Evolutionary conservation across 495 filamentous ascomycete species (phyloP), one percentile per base, ranked within the genome.

Genomic region (Haplographium delicatum): DNA sequence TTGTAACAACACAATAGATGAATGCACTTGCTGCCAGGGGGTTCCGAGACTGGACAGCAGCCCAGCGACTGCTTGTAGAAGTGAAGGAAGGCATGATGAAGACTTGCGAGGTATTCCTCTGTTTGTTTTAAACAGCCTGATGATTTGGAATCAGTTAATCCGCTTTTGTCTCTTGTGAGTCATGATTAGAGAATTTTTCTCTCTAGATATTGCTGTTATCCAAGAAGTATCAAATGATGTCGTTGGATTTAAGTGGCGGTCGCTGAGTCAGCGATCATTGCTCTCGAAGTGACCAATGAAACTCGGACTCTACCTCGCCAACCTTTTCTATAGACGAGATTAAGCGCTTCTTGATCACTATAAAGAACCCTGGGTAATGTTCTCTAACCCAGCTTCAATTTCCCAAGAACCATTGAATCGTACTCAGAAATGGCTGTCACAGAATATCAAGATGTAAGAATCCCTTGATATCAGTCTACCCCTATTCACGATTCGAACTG

Each of bases 1-100:
- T 85, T 0, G 79, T 80, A 22, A 72, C 64, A 19, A 86, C 83
- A 18, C 61, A 70, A 68, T 85, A 85, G 58, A 85, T 71, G 58
- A 85, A 86, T 25, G 58, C 53, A 44, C 65, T 68, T 52, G 74
- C 58, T 37, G 73, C 70, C 16, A 65, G 56, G 19, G 73, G 51
- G 58, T 81, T 73, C 34, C 81, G 79, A 33, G 62, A 64, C 19
- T 68, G 63, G 11, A 83, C 67, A 38, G 80, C 79, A 52, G 69
- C 70, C 79, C 80, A 84, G 47, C 81, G 80, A 28, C 66, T 58
- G 24, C 63, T 44, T 26, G 72, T 53, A 43, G 63, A 68, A 48
- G 25, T 26, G 44, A 56, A 59, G 20, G 24, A 31, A 15, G 39
- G n/a, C 37, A 50, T 45, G 20, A 51, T 39, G 37, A n/a, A 4